Evolutionary conservation across 129 eudicot species (phyloP).

Genomic region (Pulicaria dysenterica): DNA sequence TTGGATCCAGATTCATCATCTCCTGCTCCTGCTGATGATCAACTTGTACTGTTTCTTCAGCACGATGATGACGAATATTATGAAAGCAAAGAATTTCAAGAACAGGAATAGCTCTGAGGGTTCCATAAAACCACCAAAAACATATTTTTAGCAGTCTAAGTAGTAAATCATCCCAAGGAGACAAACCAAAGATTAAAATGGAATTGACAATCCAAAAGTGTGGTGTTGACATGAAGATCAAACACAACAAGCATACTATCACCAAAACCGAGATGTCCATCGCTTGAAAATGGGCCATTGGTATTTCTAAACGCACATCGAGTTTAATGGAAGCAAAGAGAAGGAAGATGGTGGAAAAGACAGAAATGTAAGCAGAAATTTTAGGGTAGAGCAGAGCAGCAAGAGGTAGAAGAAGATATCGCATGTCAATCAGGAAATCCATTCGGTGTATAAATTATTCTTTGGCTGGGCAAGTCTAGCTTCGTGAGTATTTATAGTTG

Average conservation of each 20-base stretch:
- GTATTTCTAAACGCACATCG: not conserved
- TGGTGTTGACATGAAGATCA: constrained; percentile 11
- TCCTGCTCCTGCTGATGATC: too few species aligned
- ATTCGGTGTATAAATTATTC: not conserved
- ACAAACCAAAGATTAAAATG: constrained; percentile 11
- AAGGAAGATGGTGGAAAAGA: constrained; percentile 14
- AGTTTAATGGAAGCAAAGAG: constrained; percentile 32
- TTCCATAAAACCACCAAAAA: constrained; percentile 22
- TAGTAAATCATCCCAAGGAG: constrained; percentile 26
- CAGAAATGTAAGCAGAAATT: not conserved
- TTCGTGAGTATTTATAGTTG: too few species aligned
- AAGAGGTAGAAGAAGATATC: not conserved
- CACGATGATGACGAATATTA: not conserved
- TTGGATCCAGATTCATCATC: too few species aligned
- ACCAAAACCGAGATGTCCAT: constrained; percentile 16
- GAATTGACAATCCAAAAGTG: constrained; percentile 24
- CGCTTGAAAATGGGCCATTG: constrained; percentile 2
- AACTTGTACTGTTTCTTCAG: not conserved
- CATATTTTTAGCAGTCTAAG: not conserved
- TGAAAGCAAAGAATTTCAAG: not conserved
- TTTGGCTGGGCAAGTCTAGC: too few species aligned
- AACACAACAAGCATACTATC: constrained; percentile 11
- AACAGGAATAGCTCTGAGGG: not conserved
- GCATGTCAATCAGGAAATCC: not conserved
- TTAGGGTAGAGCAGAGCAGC: constrained; percentile 11